Evolutionary conservation across 352 stramenopile species (phyloP).

Genomic region (Blastocystis hominis): DNA sequence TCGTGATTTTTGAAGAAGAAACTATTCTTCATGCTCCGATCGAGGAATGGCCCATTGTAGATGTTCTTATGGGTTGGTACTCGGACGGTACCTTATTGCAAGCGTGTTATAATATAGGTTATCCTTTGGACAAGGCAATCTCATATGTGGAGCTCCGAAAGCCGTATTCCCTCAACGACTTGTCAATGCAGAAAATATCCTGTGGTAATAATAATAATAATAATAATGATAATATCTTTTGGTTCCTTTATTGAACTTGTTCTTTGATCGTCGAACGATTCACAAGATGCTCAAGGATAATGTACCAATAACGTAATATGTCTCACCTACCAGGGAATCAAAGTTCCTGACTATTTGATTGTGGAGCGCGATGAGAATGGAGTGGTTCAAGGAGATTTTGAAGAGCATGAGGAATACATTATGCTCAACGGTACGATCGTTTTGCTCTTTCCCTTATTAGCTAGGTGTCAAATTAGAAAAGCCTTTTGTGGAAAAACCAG

Average conservation of each 20-base stretch:
- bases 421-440: conserved; percentile 13
- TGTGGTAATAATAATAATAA: no score
- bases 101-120: conserved; percentile 62
- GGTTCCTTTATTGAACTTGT: neutral
- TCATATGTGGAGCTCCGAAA: conserved; percentile 85
- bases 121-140: conserved; percentile 89
- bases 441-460: conserved; percentile 61
- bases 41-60: conserved; percentile 82
- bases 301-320: neutral
- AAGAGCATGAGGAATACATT: conserved; percentile 56
- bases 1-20: conserved; percentile 92
- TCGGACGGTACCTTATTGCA: conserved; percentile 70
- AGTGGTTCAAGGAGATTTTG: conserved; percentile 39
- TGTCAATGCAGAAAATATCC: conserved; percentile 82
- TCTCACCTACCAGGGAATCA: conserved; percentile 70
- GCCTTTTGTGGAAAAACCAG: conserved; percentile 98
- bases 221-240: neutral
- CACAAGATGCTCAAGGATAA: conserved; percentile 85
- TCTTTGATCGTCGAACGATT: conserved; percentile 81
- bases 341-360: conserved; percentile 86
- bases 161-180: conserved; percentile 91
- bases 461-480: conserved; percentile 91
- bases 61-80: conserved; percentile 97
- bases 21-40: conserved; percentile 85
- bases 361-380: conserved; percentile 80